Conservation (phyloP, 345 rosid genomes). For the Populus davidiana region DNA sequence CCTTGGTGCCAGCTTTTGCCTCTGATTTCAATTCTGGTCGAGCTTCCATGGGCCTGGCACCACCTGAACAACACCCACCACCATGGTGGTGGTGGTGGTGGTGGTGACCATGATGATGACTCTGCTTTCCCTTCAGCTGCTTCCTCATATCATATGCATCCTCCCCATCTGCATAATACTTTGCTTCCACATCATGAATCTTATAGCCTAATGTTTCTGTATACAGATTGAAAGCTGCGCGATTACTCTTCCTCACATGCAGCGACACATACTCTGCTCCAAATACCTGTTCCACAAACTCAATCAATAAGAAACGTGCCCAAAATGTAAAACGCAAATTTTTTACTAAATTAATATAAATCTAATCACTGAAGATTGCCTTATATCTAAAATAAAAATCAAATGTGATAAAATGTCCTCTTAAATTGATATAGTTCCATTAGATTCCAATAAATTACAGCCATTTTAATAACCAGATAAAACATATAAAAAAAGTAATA, state of each 20-base stretch:
- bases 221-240: constrained; percentile 92
- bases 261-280: constrained; percentile 91
- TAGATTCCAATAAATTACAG: not conserved
- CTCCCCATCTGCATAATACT: constrained; percentile 98
- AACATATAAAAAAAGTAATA: not conserved
- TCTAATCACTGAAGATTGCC: not conserved
- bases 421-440: not conserved
- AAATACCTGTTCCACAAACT: constrained; percentile 50
- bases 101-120: constrained; percentile 56
- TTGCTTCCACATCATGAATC: constrained; percentile 91
- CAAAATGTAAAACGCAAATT: not conserved
- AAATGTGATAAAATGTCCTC: not conserved
- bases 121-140: constrained; percentile 81
- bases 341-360: not conserved
- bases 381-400: not conserved
- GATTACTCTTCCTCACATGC: constrained; percentile 93
- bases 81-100: constrained; percentile 65
- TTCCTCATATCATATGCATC: constrained; percentile 98
- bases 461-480: not conserved
- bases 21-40: constrained; percentile 51
- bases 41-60: constrained; percentile 32
- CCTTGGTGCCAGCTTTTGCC: constrained; percentile 45
- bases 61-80: constrained; percentile 80
- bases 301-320: not conserved
- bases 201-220: constrained; percentile 81